Percentiles rank a stretch among this genome's conserved stretches.
Evolutionary conservation across 2,329 filamentous ascomycete genomes (phyloP).

Genomic region (Ploettnerulaceae sp.): DNA sequence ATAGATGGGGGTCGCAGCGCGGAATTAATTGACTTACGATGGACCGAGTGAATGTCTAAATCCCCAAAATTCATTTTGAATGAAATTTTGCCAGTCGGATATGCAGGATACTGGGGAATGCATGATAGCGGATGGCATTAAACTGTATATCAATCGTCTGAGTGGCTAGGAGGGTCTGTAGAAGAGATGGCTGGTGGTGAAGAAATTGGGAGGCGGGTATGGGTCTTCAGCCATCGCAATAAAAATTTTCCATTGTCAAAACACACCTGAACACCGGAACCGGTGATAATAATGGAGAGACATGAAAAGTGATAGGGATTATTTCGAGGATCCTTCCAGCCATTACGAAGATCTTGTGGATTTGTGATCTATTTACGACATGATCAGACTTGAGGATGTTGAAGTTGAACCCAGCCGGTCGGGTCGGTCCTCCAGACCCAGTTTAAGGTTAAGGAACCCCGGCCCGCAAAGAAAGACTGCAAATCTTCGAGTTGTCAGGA

Average conservation of each 20-base stretch:
- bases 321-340: constrained; percentile 15
- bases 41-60: constrained; percentile 22
- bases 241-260: constrained; percentile 15
- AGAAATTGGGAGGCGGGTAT: constrained; percentile 17
- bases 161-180: constrained; percentile 20
- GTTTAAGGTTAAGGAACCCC: no score
- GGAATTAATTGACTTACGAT: constrained; percentile 26
- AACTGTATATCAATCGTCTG: constrained; percentile 22
- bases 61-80: constrained; percentile 29
- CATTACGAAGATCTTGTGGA: constrained; percentile 9
- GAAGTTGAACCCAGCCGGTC: neutral
- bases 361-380: constrained; percentile 3
- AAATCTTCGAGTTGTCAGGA: no score
- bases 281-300: constrained; percentile 12
- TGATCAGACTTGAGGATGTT: neutral
- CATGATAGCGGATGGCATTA: constrained; percentile 24
- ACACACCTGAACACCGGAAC: constrained; percentile 10
- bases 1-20: no score
- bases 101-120: constrained; percentile 27
- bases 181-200: constrained; percentile 18
- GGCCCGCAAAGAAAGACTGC: no score
- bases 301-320: constrained; percentile 5
- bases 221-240: constrained; percentile 23
- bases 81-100: constrained; percentile 22
- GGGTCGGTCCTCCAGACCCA: neutral